Evolutionary conservation across 768 basidiomycete genomes (phyloP), one percentile per base, ranked within the genome.

Genomic region (Sistotremastrum niveocremeum): DNA sequence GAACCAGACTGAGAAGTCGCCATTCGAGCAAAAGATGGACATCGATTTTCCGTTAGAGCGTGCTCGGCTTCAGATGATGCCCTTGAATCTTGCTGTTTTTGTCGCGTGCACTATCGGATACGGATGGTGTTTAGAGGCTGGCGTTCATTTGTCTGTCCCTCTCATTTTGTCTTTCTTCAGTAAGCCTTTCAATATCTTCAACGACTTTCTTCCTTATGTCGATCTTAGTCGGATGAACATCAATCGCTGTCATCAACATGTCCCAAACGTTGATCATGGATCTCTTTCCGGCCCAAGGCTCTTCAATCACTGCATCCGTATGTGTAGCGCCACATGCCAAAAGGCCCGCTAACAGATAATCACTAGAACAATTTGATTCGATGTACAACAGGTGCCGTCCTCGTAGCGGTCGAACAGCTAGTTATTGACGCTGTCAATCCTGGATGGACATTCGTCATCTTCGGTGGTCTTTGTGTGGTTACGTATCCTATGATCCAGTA

Each of bases 21-120:
- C 29, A 3, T 37, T 34, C 37, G 61, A 61, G 46, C 50, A 50
- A 6, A 41, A 51, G 34, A 40, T 52, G 9, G 63, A 64, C 5
- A 60, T 65, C 12, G 58, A 64, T 45, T 80, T 81, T 53, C 79
- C 78, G 0, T 70, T 83, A 10, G 81, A 83, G 51, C 63, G 63
- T 57, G 77, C 76, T 4, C 69, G 79, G 34, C 55, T 81, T 50
- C 65, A 73, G 47, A 52, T 63, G 31, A 52, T 72, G 45, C 76
- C 75, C 4, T 45, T 63, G 29, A 62, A 72, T 20, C 48, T 71
- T 40, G 49, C 61, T 4, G 1, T 74, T 7, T 72, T 66, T 34
- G 52, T 59, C 5, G 64, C 52, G 1, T 68, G 64, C 33, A 69
- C 66, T 43, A 63, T 69, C 31, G 73, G 70, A 6, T 81, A 81